phyloP scores from a whole-genome alignment of 176 grass and related monocot species.

The Neostapfia colusana region DNA sequence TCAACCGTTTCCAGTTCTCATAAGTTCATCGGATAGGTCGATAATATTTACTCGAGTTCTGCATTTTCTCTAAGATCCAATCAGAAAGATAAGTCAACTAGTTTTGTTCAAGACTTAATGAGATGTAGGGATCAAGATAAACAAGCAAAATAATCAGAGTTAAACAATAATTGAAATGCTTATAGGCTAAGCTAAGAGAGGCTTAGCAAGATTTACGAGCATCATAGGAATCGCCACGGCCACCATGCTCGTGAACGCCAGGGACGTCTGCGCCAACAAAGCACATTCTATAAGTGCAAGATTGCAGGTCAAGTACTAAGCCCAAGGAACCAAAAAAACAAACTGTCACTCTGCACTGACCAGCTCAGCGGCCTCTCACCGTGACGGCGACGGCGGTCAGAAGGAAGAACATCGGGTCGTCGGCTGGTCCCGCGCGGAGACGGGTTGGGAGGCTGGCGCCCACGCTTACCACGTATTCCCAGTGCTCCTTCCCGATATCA shows the following conservation, averaged over 20 bases:
- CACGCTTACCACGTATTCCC: conserved; percentile 26
- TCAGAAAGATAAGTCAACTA: too few species aligned
- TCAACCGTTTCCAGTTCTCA: too few species aligned
- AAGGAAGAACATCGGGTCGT: conserved; percentile 70
- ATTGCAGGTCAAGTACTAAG: neutral
- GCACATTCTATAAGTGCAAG: neutral
- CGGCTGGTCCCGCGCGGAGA: conserved; percentile 48
- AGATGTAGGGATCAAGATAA: neutral
- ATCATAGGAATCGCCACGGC: neutral
- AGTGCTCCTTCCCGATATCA: neutral
- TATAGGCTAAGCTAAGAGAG: conserved; percentile 2
- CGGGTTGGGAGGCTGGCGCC: conserved; percentile 9
- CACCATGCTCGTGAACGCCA: conserved; percentile 61
- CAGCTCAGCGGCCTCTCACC: conserved; percentile 22
- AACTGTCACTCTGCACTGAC: neutral
- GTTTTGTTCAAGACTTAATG: too few species aligned
- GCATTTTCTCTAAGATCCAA: too few species aligned
- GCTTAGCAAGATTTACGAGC: neutral
- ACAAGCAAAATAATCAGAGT: neutral
- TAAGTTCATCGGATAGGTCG: neutral
- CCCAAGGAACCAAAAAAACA: conserved; percentile 3
- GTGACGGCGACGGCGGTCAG: conserved; percentile 55
- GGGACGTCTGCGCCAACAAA: conserved; percentile 48
- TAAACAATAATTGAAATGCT: neutral
- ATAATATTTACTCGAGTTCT: neutral